phyloP scores from a whole-genome alignment of 2,329 filamentous ascomycete species.

The Beauveria pseudobassiana region DNA sequence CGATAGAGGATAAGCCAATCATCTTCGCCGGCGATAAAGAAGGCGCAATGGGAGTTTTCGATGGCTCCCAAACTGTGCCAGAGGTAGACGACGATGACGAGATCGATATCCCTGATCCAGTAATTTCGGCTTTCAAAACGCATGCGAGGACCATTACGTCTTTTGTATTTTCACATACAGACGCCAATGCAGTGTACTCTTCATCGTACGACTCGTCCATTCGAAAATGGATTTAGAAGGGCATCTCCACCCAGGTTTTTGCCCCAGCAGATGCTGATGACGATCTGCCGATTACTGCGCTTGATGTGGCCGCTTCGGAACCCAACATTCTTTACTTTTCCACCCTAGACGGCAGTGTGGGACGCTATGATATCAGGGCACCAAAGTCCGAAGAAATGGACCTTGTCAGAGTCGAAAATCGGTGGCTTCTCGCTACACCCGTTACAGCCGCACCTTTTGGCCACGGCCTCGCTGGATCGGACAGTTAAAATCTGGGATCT shows the following conservation, averaged over 20 bases:
- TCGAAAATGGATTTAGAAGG: constrained; percentile 76
- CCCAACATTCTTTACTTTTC: constrained; percentile 78
- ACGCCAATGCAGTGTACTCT: constrained; percentile 70
- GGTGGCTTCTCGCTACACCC: constrained; percentile 87
- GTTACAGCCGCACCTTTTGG: constrained; percentile 69
- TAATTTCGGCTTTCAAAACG: constrained; percentile 84
- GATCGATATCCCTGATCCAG: constrained; percentile 57
- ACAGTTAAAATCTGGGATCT: constrained; percentile 91
- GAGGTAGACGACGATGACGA: constrained; percentile 60
- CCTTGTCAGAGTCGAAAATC: constrained; percentile 85
- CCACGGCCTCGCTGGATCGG: constrained; percentile 83
- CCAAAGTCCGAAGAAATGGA: constrained; percentile 56
- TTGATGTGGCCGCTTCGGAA: constrained; percentile 68
- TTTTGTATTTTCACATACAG: constrained; percentile 68
- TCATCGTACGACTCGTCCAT: constrained; percentile 92
- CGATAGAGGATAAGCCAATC: constrained; percentile 74
- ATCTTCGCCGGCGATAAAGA: constrained; percentile 93
- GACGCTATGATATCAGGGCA: constrained; percentile 69
- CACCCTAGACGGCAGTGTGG: constrained; percentile 73
- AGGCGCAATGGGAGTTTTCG: constrained; percentile 83
- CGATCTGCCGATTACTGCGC: constrained; percentile 73
- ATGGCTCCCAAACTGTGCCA: constrained; percentile 66
- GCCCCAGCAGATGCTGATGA: constrained; percentile 61
- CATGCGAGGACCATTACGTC: constrained; percentile 84
- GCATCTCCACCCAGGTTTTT: constrained; percentile 72